A percentile compares a stretch with the other conserved stretches of the same genome.
phyloP scores from a whole-genome alignment of 768 basidiomycete species.

The Rhizopogon rudus region DNA sequence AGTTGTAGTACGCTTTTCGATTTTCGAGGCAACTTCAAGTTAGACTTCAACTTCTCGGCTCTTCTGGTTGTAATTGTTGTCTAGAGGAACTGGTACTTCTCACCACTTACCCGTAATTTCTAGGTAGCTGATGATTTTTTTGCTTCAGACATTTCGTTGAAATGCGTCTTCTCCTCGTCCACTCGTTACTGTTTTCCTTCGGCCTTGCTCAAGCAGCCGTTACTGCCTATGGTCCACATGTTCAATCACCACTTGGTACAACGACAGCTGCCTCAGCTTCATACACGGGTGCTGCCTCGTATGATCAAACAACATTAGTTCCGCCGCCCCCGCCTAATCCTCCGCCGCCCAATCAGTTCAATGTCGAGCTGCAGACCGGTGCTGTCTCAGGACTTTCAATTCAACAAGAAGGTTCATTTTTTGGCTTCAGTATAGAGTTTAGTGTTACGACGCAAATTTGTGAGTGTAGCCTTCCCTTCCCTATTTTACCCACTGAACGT shows the following conservation, averaged over 20 bases:
- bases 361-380: slow-evolving; percentile 34
- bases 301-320: slow-evolving; percentile 44
- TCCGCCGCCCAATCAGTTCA: slow-evolving; percentile 37
- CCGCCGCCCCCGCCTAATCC: slow-evolving; percentile 48
- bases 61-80: neutral
- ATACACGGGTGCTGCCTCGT: slow-evolving; percentile 45
- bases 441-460: slow-evolving; percentile 64
- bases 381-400: slow-evolving; percentile 33
- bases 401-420: slow-evolving; percentile 49
- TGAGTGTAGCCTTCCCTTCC: slow-evolving; percentile 30
- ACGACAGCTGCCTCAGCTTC: slow-evolving; percentile 31
- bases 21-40: too few relatives aligned
- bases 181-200: slow-evolving; percentile 15
- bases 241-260: slow-evolving; percentile 21
- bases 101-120: neutral
- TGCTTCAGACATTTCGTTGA: neutral
- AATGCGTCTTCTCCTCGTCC: slow-evolving; percentile 21
- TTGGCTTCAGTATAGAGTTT: slow-evolving; percentile 75
- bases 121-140: neutral
- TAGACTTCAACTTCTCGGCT: neutral
- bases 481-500: neutral
- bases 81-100: slow-evolving; percentile 12
- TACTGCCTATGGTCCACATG: slow-evolving; percentile 19
- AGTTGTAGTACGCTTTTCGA: slow-evolving; percentile 1
- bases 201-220: slow-evolving; percentile 10